phyloP scores from a whole-genome alignment of 2,329 filamentous ascomycete species.

The Aspergillus brasiliensis region DNA sequence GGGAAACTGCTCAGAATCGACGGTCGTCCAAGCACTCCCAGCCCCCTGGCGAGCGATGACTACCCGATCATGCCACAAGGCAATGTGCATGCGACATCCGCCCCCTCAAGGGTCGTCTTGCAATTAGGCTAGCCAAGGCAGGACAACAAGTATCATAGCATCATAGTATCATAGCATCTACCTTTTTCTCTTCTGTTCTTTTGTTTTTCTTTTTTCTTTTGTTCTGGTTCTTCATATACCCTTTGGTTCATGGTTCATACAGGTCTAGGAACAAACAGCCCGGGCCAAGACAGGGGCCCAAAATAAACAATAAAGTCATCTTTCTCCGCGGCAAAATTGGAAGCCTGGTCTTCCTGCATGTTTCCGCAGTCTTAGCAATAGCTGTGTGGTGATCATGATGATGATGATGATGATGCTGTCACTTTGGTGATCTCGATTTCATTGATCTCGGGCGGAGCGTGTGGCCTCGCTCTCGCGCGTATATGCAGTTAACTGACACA shows the following conservation, averaged over 20 bases:
- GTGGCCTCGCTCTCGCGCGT: slow-evolving; percentile 16
- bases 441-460: slow-evolving; percentile 9
- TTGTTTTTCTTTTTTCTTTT: too few species aligned
- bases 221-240: slow-evolving; percentile 7
- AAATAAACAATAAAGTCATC: background rate
- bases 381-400: background rate
- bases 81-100: slow-evolving; percentile 16
- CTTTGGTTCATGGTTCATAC: slow-evolving; percentile 15
- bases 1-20: background rate
- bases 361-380: slow-evolving; percentile 1
- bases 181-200: background rate
- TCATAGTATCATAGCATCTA: slow-evolving; percentile 17
- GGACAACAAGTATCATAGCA: slow-evolving; percentile 8
- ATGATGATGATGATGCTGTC: background rate
- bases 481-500: slow-evolving; percentile 23
- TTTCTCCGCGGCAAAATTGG: background rate
- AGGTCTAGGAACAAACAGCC: slow-evolving; percentile 14
- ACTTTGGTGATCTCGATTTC: slow-evolving; percentile 1
- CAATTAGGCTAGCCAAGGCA: slow-evolving; percentile 1
- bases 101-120: slow-evolving; percentile 8
- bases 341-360: background rate
- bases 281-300: background rate
- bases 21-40: background rate
- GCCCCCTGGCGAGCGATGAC: background rate
- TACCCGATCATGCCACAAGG: slow-evolving; percentile 15